Evolutionary conservation across 2,329 filamentous ascomycete genomes (phyloP).

Genomic region (Pseudogymnoascus sp.): DNA sequence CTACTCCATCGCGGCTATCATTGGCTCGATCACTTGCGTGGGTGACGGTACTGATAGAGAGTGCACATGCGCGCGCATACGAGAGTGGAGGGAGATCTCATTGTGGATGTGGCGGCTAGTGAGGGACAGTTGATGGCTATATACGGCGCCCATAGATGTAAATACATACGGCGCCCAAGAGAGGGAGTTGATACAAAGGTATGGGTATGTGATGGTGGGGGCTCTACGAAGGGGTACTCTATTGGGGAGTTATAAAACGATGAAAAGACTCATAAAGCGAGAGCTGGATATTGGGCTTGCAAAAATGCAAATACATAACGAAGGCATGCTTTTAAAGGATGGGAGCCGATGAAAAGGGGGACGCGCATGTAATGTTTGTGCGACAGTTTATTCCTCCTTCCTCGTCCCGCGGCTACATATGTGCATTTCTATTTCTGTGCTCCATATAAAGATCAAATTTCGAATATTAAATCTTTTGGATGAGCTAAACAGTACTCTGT

Average conservation of each 20-base stretch:
- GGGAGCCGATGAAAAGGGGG: background rate
- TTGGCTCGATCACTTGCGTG: background rate
- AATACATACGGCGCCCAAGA: background rate
- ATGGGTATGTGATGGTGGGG: background rate
- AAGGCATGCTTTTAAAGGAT: background rate
- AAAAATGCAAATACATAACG: background rate
- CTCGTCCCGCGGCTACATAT: too few species aligned
- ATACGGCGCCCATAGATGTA: background rate
- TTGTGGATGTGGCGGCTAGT: background rate
- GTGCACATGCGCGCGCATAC: background rate
- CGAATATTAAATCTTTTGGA: background rate
- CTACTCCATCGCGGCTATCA: background rate
- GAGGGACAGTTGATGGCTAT: background rate
- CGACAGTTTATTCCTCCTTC: background rate
- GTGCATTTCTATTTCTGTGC: too few species aligned
- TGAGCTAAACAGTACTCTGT: background rate
- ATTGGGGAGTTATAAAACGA: background rate
- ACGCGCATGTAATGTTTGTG: background rate
- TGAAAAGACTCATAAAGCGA: background rate
- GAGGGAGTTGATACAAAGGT: background rate
- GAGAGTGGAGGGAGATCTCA: background rate
- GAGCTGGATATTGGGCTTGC: background rate
- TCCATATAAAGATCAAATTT: background rate
- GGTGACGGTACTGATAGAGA: background rate
- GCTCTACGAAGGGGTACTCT: too few species aligned